Conservation (phyloP, 192 early-diverging fungal genomes). For the Mortierella hygrophila region DNA sequence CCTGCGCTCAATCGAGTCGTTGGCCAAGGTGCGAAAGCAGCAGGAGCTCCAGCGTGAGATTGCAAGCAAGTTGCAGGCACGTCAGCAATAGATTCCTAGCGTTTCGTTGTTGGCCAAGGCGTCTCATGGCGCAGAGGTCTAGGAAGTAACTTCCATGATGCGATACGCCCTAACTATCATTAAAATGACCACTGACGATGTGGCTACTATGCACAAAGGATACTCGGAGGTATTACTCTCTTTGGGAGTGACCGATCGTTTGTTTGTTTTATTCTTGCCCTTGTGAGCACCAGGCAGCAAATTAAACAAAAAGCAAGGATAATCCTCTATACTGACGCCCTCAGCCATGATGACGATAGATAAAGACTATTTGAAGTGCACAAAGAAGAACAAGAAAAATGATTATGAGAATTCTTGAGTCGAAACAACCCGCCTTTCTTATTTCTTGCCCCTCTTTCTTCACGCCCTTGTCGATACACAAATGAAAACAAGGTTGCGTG, state of each 20-base stretch:
- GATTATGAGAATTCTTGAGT: too few relatives aligned
- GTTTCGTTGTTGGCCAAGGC: neutral
- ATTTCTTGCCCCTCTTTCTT: too few relatives aligned
- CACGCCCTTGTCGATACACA: too few relatives aligned
- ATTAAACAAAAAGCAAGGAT: neutral
- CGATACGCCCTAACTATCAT: neutral
- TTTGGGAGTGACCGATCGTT: neutral
- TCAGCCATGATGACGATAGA: too few relatives aligned
- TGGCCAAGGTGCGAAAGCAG: constrained; percentile 82
- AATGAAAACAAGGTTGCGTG: too few relatives aligned
- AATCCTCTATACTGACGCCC: neutral
- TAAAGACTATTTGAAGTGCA: too few relatives aligned
- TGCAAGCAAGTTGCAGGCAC: constrained; percentile 75
- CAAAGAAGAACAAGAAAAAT: too few relatives aligned
- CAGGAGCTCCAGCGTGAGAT: constrained; percentile 85
- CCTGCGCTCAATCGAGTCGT: constrained; percentile 81
- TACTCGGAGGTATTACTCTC: neutral
- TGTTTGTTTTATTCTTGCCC: neutral
- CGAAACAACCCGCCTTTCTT: too few relatives aligned
- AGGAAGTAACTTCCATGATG: neutral
- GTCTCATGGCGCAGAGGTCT: neutral
- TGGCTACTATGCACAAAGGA: neutral
- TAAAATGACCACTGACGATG: neutral
- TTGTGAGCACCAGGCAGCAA: neutral
- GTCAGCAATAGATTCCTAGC: constrained; percentile 30